Evolutionary conservation across 495 filamentous ascomycete species (phyloP).

Genomic region (Xylaria bambusicola): DNA sequence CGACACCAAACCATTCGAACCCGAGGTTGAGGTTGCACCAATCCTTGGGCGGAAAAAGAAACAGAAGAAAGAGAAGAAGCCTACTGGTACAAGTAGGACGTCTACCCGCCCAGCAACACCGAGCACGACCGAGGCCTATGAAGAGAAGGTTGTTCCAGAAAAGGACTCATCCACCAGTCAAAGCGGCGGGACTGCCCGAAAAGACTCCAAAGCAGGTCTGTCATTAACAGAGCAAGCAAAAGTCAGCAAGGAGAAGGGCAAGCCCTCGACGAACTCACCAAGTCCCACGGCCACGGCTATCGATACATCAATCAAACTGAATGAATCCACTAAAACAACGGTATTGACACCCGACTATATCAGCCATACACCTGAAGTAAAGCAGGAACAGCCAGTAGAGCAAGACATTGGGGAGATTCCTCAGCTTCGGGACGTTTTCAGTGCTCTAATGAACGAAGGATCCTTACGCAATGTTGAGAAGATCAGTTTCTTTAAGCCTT

Average conservation of each 20-base stretch:
- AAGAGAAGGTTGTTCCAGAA: slow-evolving; percentile 17
- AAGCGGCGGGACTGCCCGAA: slow-evolving; percentile 7
- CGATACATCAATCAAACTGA: slow-evolving; percentile 35
- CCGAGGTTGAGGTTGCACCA: slow-evolving; percentile 68
- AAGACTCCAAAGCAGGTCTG: slow-evolving; percentile 8
- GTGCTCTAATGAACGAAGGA: slow-evolving; percentile 24
- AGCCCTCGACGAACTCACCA: slow-evolving; percentile 23
- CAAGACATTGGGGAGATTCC: slow-evolving; percentile 35
- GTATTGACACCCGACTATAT: slow-evolving; percentile 35
- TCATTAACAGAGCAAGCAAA: slow-evolving; percentile 20
- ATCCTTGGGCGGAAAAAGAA: slow-evolving; percentile 91
- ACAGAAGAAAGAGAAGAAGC: slow-evolving; percentile 70
- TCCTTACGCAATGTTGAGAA: slow-evolving; percentile 26
- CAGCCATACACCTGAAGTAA: slow-evolving; percentile 26
- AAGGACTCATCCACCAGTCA: slow-evolving; percentile 19
- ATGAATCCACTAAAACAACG: slow-evolving; percentile 37
- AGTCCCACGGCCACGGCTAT: slow-evolving; percentile 24
- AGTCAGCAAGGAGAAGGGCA: slow-evolving; percentile 22
- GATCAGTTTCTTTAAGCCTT: slow-evolving; percentile 33
- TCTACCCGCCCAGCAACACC: slow-evolving; percentile 37
- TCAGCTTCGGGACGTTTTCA: slow-evolving; percentile 34
- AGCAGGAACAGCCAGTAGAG: slow-evolving; percentile 29
- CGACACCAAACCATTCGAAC: slow-evolving; percentile 56
- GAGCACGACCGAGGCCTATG: slow-evolving; percentile 17
- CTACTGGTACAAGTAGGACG: slow-evolving; percentile 27